Conservation (phyloP, 805 yeast genomes). For the Myxozyma nipponensis region DNA sequence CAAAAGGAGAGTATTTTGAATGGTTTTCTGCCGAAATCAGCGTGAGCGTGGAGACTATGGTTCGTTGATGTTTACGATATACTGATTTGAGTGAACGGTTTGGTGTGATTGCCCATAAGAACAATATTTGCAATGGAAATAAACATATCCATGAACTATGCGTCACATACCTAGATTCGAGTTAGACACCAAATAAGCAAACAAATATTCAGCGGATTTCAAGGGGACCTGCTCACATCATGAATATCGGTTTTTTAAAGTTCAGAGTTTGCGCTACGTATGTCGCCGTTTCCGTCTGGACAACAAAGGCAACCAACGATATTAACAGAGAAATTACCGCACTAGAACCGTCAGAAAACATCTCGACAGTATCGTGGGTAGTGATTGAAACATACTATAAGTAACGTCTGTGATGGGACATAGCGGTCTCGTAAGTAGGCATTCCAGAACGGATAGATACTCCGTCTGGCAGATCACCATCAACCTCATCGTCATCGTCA, state of each 20-base stretch:
- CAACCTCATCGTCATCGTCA: conserved; percentile 7
- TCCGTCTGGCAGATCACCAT: conserved; percentile 6
- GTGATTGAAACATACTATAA: conserved; percentile 17
- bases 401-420: conserved; percentile 23
- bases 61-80: conserved; percentile 25
- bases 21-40: conserved; percentile 21
- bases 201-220: background rate
- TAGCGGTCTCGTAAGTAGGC: conserved; percentile 1
- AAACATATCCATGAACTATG: conserved; percentile 75
- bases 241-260: conserved; percentile 65
- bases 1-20: conserved; percentile 40
- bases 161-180: conserved; percentile 45
- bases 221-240: conserved; percentile 35
- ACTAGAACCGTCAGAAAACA: conserved; percentile 4
- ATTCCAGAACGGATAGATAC: conserved; percentile 8
- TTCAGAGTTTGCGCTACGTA: conserved; percentile 54
- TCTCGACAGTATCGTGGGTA: background rate
- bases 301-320: conserved; percentile 59
- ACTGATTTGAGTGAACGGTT: conserved; percentile 24
- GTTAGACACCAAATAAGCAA: conserved; percentile 27
- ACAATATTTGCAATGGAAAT: conserved; percentile 63
- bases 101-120: conserved; percentile 43
- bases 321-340: conserved; percentile 47
- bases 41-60: conserved; percentile 30
- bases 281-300: conserved; percentile 77